Base-by-base conservation (phyloP, 352 stramenopile genomes). In the Phytophthora capsici region DNA sequence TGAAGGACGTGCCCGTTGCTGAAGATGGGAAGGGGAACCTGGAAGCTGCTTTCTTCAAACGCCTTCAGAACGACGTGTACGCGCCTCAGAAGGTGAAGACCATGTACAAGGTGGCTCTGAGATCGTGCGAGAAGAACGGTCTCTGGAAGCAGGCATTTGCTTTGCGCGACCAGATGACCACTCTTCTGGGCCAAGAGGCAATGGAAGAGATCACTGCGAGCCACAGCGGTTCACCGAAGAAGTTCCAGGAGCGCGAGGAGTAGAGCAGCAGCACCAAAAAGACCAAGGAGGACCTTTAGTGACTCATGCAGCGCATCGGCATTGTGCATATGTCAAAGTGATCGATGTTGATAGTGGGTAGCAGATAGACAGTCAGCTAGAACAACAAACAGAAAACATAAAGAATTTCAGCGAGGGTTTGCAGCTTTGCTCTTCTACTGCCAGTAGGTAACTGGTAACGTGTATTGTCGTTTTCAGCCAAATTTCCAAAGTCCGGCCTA, bases 121-220 rank as follows among this genome's bases (percentile, higher is more conserved):
- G 77, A 57, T 48, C 67, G 14, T 83, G 69, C 44, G 82, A 91
- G 57, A 69, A 79, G 46, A 63, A 66, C 36, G 80, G 82, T 19
- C 50, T 81, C 36, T 89, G 80, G 82, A 91, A 91, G 68, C 66
- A 75, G 41, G 82, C 82, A 47, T 67, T 91, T 14, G 44, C 64
- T 34, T 66, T 91, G 55, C 78, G 75, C 38, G 71, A 84, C 37
- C 65, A 57, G 28, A 82, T 88, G 49, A 72, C 66, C 6, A 69
- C 58, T 9, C 76, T 91, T 7, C 51, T 82, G 20, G 74, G 78
- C 17, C 41, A 78, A 23, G 61, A 80, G 20, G 60, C 54, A 13
- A 22, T 74, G 62, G 46, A 78, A 38, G 60, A 80, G 74, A 69
- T 69, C 45, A 57, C 49, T 3, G 23, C 50, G 48, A 61, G 34